Evolutionary conservation across 306 rosid genomes (phyloP).

Genomic region (Cajanus cajan): DNA sequence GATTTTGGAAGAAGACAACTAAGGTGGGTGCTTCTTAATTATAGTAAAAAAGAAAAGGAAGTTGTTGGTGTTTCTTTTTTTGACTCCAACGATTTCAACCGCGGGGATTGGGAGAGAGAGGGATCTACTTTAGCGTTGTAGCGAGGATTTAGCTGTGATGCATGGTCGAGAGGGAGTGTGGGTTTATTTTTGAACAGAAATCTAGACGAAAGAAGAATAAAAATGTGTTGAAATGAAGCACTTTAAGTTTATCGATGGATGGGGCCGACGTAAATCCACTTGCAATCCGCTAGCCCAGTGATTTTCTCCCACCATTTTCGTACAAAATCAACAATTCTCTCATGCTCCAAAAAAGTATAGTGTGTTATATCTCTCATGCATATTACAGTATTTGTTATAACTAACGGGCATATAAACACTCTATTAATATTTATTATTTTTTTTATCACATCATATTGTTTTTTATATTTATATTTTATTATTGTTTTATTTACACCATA

Average conservation of each 20-base stretch:
- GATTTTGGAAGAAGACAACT: neutral
- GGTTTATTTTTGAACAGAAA: neutral
- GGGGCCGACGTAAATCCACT: neutral
- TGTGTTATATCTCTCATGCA: no score
- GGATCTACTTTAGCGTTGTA: neutral
- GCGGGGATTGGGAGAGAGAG: neutral
- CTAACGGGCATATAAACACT: no score
- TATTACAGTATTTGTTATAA: no score
- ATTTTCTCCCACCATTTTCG: no score
- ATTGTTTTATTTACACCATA: no score
- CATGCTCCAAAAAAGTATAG: no score
- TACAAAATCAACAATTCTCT: no score
- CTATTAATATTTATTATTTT: no score
- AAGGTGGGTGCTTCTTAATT: neutral
- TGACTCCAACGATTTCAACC: neutral
- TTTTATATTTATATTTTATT: no score
- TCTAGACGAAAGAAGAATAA: neutral
- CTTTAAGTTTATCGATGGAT: neutral
- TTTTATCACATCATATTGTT: no score
- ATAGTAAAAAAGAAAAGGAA: neutral
- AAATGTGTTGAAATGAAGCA: neutral
- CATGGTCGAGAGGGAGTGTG: neutral
- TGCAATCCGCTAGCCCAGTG: neutral
- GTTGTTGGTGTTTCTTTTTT: neutral
- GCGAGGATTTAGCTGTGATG: neutral